Conservation (phyloP, 805 yeast genomes). For the Torulaspora quercuum region DNA sequence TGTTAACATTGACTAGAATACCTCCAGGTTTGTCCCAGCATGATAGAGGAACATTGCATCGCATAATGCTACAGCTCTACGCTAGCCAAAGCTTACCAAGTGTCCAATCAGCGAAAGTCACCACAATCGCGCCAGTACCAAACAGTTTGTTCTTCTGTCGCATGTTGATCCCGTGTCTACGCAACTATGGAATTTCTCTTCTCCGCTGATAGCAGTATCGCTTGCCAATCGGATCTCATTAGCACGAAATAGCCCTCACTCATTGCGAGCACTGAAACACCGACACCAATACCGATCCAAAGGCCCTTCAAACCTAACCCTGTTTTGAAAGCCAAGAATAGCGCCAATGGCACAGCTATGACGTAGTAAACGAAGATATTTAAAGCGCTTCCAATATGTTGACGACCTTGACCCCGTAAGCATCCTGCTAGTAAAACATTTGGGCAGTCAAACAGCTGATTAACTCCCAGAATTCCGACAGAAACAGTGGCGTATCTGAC, state of each 20-base stretch:
- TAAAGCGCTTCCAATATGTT: conserved; percentile 65
- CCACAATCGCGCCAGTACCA: too few relatives aligned
- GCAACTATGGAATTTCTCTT: conserved; percentile 4
- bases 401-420: conserved; percentile 73
- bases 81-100: too few relatives aligned
- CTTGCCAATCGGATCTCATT: conserved; percentile 19
- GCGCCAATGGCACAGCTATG: conserved; percentile 65
- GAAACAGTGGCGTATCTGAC: conserved; percentile 47
- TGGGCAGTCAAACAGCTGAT: conserved; percentile 66
- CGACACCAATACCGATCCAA: conserved; percentile 72
- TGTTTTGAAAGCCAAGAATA: conserved; percentile 49
- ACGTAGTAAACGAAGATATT: conserved; percentile 70
- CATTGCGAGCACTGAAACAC: conserved; percentile 52
- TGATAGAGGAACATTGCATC: too few relatives aligned
- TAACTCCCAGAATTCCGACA: conserved; percentile 61
- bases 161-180: too few relatives aligned
- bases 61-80: too few relatives aligned
- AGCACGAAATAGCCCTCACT: conserved; percentile 10
- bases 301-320: conserved; percentile 55
- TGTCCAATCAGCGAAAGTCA: too few relatives aligned
- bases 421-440: conserved; percentile 71
- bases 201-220: conserved; percentile 1
- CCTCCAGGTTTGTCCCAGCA: too few relatives aligned
- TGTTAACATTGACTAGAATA: too few relatives aligned
- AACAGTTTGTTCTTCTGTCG: too few relatives aligned